Evolutionary conservation across 1,284 basidiomycete genomes (phyloP), one percentile per base, ranked within the genome.

Genomic region (Kwoniella shivajii): DNA sequence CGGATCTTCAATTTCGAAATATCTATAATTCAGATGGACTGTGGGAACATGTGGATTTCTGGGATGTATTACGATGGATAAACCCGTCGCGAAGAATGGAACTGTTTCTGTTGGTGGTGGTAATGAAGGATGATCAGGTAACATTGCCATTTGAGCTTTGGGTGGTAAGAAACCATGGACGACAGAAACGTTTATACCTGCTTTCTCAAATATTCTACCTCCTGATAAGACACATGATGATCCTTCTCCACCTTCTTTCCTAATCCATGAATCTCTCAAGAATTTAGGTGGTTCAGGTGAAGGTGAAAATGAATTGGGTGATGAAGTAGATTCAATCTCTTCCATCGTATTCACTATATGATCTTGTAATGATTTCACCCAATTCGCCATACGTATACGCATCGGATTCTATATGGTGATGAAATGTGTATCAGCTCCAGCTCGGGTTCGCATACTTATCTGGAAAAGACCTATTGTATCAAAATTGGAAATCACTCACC

Each of bases 1-100:
- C 36, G 80, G 80, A 63, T 88, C 84, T 14, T 85, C 86, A 64
- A 92, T 84, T 79, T 98, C 96, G 76, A 99, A 99, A 80, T 98
- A 99, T 53, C 96, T 89, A 73, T 95, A 98, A 79, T 99, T 99
- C 64, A 91, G 86, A 78, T 99, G 95, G 6, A 90, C 87, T n/a
- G 93, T 96, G 1, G 91, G 90, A 14, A 88, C 86, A 67, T 89
- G 85, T 0, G 96, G 96, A 79, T 94, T 96, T 59, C 86, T 84
- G 0, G 95, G 94, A 78, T 99, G 96, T 26, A 98, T 84, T 65
- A 99, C 92, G 65, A 97, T 84, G 60, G 87, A 90, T 66, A 99
- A 82, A 0, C 95, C 95, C 0, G 89, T 90, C 6, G 91, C 95
- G 73, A 93, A 96, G 82, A 95, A 99, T 0, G 94, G 95, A 20